These are phyloP conservation scores for Phytophthora ramorum DNA, from an alignment of 352 stramenopile genomes.

Conservation along the genomic window DNA sequence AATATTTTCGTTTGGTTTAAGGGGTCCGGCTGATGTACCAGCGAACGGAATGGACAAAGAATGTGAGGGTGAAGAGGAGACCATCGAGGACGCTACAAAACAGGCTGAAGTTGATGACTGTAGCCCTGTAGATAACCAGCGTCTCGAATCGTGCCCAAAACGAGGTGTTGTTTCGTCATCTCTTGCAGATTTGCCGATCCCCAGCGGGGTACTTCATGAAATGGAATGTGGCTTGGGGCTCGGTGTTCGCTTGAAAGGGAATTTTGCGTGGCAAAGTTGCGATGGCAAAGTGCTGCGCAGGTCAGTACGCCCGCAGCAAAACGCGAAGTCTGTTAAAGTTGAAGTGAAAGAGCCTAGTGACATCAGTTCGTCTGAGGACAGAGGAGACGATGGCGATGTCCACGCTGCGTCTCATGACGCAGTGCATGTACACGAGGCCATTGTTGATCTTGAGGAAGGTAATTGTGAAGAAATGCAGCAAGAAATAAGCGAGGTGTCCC, in stretches of 20 bases:
- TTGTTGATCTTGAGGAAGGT: neutral
- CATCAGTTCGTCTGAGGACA: neutral
- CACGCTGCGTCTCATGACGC: neutral
- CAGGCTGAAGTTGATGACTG: neutral
- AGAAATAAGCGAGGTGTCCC: neutral
- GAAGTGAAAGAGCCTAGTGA: neutral
- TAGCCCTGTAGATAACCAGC: neutral
- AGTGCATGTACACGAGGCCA: neutral
- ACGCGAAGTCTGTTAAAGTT: neutral
- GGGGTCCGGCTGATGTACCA: neutral
- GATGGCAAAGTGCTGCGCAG: conserved; percentile 29
- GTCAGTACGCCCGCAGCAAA: neutral
- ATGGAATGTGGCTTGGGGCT: conserved; percentile 3
- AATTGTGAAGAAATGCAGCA: neutral
- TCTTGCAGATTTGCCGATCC: conserved; percentile 6
- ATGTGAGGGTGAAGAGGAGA: neutral
- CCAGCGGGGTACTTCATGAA: neutral
- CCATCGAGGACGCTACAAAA: neutral
- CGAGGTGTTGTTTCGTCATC: conserved; percentile 19
- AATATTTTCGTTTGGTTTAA: conserved; percentile 29
- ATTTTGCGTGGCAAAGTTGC: conserved; percentile 27
- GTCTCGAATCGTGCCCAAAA: neutral
- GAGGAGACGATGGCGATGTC: neutral
- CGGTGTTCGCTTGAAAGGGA: neutral
- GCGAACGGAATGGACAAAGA: neutral